Base-by-base conservation (phyloP, 179 eudicot genomes). In the Silene noctiflora region DNA sequence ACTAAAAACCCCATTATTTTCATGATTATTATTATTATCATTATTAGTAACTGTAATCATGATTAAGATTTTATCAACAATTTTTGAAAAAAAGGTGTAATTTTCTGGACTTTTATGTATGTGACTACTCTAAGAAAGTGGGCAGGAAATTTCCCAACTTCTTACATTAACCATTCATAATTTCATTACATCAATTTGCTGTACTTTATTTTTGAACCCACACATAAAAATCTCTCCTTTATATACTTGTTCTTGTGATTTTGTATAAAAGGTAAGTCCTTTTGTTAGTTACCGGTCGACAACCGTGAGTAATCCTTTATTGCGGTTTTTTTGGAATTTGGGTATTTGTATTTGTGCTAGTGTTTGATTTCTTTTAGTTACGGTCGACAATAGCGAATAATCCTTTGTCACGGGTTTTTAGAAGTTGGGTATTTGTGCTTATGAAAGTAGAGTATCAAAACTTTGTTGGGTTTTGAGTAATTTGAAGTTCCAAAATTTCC, bases 101-200 rank as follows among this genome's bases (percentile, higher is more conserved):
- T 46, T 61, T 64, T 53, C 25, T 33, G 42, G 16, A 67, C 71
- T 33, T 64, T 10, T 16, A 46, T 25, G 69, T 76, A 0, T 13
- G 67, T 51, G 56, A 55, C 69, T 35, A 22, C 29, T 66, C 82
- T 29, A 29, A 72, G 76, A 25, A 29, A 72, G 31, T 55, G 21
- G n/a, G n/a, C n/a, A 69, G 25, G 83, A 81, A 81, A 77, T 80
- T 81, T 81, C 83, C 83, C 65, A 9, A 9, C 20, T 42, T 19
- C 66, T 24, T 60, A 31, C 1, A 4, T 33, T 7, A 14, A 53
- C 58, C 59, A 42, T 10, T n/a, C n/a, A 10, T 51, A n/a, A n/a
- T n/a, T n/a, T n/a, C n/a, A n/a, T n/a, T n/a, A 48, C 53, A 63
- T 27, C 59, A 42, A 42, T 42, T 42, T 64, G 12, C 39, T 21